Evolutionary conservation across 768 basidiomycete genomes (phyloP).

Genomic region (Panellus pusillus): DNA sequence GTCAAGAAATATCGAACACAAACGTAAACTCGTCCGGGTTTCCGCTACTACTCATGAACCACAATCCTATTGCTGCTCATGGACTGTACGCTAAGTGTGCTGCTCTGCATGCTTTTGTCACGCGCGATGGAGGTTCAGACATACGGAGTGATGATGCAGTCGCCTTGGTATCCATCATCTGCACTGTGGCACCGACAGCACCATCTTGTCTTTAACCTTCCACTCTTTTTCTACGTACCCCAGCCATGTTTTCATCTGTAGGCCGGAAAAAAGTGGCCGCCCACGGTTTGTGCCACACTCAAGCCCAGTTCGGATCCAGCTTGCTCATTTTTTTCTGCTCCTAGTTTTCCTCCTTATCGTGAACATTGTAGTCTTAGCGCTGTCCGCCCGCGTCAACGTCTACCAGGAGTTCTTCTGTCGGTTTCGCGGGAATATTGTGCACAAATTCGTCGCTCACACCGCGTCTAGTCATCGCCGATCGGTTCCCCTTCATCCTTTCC

Average conservation of each 20-base stretch:
- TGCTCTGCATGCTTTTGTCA: too few species aligned
- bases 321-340: not conserved
- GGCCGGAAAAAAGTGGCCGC: conserved; percentile 22
- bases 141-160: too few species aligned
- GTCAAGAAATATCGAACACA: too few species aligned
- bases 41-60: too few species aligned
- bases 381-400: conserved; percentile 52
- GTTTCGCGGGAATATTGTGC: conserved; percentile 20
- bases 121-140: too few species aligned
- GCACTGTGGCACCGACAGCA: not conserved
- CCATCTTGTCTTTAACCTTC: conserved; percentile 8
- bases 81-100: too few species aligned
- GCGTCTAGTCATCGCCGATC: conserved; percentile 52
- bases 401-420: conserved; percentile 64
- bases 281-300: conserved; percentile 9
- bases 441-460: conserved; percentile 3
- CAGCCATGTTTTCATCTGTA: conserved; percentile 20
- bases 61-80: too few species aligned
- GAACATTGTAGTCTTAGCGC: conserved; percentile 51
- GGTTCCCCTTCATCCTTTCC: conserved; percentile 61
- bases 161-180: not conserved
- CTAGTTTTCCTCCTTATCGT: conserved; percentile 45
- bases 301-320: not conserved
- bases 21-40: too few species aligned
- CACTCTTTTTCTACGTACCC: conserved; percentile 17